phyloP scores from a whole-genome alignment of 2,329 filamentous ascomycete species.

The Aureobasidium vineae region DNA sequence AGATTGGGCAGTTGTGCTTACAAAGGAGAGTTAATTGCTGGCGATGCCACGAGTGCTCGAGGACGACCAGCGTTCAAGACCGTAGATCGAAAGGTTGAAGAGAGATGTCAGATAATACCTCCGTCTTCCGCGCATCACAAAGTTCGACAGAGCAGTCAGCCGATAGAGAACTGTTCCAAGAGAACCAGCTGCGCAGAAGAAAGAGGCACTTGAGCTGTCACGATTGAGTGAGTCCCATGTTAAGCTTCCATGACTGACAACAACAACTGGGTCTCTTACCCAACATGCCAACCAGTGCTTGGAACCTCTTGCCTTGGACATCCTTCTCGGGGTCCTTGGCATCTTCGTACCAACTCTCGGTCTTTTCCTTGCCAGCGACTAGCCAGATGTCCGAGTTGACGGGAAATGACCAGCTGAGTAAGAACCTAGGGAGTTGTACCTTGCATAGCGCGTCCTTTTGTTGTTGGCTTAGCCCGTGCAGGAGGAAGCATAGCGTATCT shows the following conservation, averaged over 20 bases:
- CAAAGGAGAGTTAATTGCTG: neutral
- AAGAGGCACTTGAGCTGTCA: conserved; percentile 1
- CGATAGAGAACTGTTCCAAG: conserved; percentile 11
- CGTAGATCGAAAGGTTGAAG: too few species aligned
- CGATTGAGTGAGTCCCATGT: conserved; percentile 5
- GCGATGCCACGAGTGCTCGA: neutral
- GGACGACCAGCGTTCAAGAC: neutral
- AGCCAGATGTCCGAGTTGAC: conserved; percentile 29
- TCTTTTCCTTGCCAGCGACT: conserved; percentile 7
- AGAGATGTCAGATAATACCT: neutral
- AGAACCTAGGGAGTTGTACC: conserved; percentile 26
- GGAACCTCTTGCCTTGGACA: conserved; percentile 5
- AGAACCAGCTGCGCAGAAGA: neutral
- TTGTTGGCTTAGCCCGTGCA: conserved; percentile 24
- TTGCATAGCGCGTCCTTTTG: conserved; percentile 26
- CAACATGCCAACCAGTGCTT: neutral
- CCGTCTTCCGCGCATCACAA: neutral
- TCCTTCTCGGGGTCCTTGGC: neutral
- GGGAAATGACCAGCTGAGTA: conserved; percentile 26
- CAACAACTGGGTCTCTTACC: neutral
- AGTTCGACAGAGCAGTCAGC: neutral
- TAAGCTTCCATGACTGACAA: neutral
- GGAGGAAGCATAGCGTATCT: conserved; percentile 29
- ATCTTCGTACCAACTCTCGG: conserved; percentile 6
- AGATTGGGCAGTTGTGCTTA: neutral